Evolutionary conservation across 208 protist genomes (phyloP), one percentile per base, ranked within the genome.

Genomic region (Crithidia acanthocephali): DNA sequence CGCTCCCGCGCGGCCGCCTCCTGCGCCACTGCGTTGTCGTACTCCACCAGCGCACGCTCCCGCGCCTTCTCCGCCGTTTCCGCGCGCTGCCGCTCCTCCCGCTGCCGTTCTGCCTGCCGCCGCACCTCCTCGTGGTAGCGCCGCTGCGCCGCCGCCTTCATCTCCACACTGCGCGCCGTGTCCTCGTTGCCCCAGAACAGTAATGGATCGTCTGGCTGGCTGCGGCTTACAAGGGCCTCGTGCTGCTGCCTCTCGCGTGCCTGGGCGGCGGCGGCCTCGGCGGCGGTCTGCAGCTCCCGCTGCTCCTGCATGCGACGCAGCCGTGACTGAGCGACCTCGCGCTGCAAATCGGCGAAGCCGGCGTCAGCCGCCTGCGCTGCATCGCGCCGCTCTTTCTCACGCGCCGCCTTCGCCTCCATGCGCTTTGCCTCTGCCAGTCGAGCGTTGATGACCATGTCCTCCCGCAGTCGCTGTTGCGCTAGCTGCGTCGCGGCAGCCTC

Each of bases 51-150:
- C 3, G 72, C 72, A 18, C 58, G 64, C 30, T 57, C 74, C 7
- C 65, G 27, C 22, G 65, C 69, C 67, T 47, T 44, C 35, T 83
- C 73, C 27, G 10, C 52, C 52, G 59, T 59, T 5, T 57, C 40
- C 33, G 78, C 57, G 4, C 25, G 22, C 27, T 35, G 50, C 16
- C 60, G 50, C 18, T 47, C 37, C 32, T 55, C 61, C 25, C 62
- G 68, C 51, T 68, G 79, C 56, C 79, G 58, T 57, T 81, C 71
- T 0, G 67, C 80, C 58, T 77, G 67, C 22, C 70, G 63, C 18
- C 62, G 72, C 20, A 85, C 52, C 52, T 74, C 74, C 48, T 83
- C 78, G 28, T 37, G 55, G 60, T 67, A 77, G 32, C 58, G 45
- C 7, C 64, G 62, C 16, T 30, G 32, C 45, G 47, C 32, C 37